phyloP scores from a whole-genome alignment of 2,329 filamentous ascomycete genomes.

The Alternaria conjuncta region DNA sequence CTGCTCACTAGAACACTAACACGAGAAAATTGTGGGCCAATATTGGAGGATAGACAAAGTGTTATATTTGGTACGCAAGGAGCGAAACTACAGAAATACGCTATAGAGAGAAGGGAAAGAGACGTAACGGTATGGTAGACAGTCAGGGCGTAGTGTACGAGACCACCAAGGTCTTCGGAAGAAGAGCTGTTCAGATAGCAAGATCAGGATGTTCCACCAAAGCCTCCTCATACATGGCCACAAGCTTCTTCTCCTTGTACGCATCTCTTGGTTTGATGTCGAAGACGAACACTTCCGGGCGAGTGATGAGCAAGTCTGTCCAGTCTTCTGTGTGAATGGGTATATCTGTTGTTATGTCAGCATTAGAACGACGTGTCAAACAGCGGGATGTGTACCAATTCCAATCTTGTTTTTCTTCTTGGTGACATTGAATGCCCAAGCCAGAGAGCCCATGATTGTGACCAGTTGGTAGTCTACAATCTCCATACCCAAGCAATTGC shows the following conservation, averaged over 20 bases:
- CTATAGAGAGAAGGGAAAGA: not conserved
- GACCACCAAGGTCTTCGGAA: accelerated
- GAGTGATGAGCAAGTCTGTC: slow-evolving; percentile 5
- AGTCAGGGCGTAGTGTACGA: not conserved
- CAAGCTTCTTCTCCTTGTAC: not conserved
- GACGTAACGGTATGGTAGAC: not conserved
- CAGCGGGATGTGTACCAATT: not conserved
- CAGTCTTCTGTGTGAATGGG: not conserved
- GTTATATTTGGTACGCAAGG: not conserved
- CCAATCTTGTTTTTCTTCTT: slow-evolving; percentile 7
- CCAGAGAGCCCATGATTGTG: slow-evolving; percentile 14
- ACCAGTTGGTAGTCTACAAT: slow-evolving; percentile 20
- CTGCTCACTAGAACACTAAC: not conserved
- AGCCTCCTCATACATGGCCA: slow-evolving; percentile 2
- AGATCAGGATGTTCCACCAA: not conserved
- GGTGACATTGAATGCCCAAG: slow-evolving; percentile 18
- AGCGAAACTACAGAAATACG: not conserved
- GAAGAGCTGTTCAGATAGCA: not conserved
- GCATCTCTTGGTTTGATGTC: slow-evolving; percentile 2
- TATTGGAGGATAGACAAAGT: not conserved
- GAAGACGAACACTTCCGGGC: slow-evolving; percentile 2
- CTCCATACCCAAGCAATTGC: slow-evolving; percentile 17
- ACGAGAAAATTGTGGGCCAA: not conserved
- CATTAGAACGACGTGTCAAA: not conserved
- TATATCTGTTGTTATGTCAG: not conserved